Evolutionary conservation across 140 eudicot species (phyloP), one percentile per base, ranked within the genome.

Genomic region (Ambrosia hybrid): DNA sequence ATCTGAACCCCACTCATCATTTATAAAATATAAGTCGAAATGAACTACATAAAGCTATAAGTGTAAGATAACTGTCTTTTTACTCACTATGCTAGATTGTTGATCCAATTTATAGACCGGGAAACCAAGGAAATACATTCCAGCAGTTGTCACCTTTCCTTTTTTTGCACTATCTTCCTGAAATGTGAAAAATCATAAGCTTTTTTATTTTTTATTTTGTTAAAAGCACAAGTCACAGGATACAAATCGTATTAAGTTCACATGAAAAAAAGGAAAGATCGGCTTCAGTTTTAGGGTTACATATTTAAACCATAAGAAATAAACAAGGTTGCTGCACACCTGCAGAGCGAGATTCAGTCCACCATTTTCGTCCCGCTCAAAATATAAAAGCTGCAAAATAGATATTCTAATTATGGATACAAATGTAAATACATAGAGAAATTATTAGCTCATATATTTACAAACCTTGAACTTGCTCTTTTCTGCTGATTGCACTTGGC

Each of bases 381-480:
- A 80, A 17, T 74, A 80, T 78, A 80, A 69, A 68, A 80, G 80
- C 84, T 80, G 76, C 56, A 83, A 48, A 39, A 34, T 16, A 34
- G 34, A 65, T 52, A 9, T 26, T 41, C 34, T 10, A 37, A 33
- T 36, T 56, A 59, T 3, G 41, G 55, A 33, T 12, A 52, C 14
- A 3, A 43, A 43, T 43, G 48, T 43, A 36, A 34, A 34, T 39
- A 6, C 13, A 16, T 33, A 48, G 51, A 12, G 14, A 21, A 4
- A 38, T 4, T 15, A 33, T 14, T 33, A 71, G 51, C 21, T 21
- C 46, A 17, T 61, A 7, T 36, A 17, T 36, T 37, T 30, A 68
- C 77, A 52, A 71, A 87, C 98, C 98, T 92, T 92, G 77, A 92
- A 89, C 68, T 92, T 92, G 91, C 98, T 89, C 70, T 87, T 92